phyloP scores from a whole-genome alignment of 1,284 basidiomycete species.

The Polyporus tsugae region DNA sequence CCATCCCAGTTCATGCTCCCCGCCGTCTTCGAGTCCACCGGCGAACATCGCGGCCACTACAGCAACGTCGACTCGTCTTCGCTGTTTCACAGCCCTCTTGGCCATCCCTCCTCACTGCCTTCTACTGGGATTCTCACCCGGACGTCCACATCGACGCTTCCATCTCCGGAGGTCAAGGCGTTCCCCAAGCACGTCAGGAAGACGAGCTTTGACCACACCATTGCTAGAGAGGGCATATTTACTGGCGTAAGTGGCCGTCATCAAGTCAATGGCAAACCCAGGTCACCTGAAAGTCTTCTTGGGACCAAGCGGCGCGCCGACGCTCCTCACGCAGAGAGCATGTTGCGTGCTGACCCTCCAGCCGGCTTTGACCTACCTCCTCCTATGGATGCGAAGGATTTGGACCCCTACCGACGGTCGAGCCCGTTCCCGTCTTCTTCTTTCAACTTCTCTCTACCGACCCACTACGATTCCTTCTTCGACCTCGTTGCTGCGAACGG shows the following conservation, averaged over 20 bases:
- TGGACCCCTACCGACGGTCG: slow-evolving; percentile 37
- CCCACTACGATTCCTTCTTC: slow-evolving; percentile 73
- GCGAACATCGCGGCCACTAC: slow-evolving; percentile 36
- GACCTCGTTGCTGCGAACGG: slow-evolving; percentile 47
- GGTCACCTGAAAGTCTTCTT: slow-evolving; percentile 65
- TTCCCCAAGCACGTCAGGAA: slow-evolving; percentile 89
- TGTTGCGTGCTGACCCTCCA: slow-evolving; percentile 80
- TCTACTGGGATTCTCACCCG: slow-evolving; percentile 62
- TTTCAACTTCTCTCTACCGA: slow-evolving; percentile 81
- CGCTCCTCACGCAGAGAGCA: slow-evolving; percentile 75
- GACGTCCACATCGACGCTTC: slow-evolving; percentile 47
- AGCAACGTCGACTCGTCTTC: slow-evolving; percentile 46
- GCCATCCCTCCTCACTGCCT: slow-evolving; percentile 75
- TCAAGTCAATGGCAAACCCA: slow-evolving; percentile 80
- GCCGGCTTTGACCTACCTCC: slow-evolving; percentile 52
- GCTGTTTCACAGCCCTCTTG: slow-evolving; percentile 56
- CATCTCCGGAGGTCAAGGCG: slow-evolving; percentile 56
- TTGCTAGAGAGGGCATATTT: slow-evolving; percentile 71
- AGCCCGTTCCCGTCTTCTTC: slow-evolving; percentile 75
- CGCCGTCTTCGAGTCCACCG: slow-evolving; percentile 64
- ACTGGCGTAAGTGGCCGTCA: slow-evolving; percentile 69
- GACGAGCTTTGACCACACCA: slow-evolving; percentile 92
- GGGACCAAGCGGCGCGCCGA: slow-evolving; percentile 81
- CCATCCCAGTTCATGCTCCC: slow-evolving; percentile 41
- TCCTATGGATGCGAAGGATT: slow-evolving; percentile 38